These are phyloP conservation scores for Collybiopsis luxurians DNA, from an alignment of 768 basidiomycete species.

Conservation along the genomic window DNA sequence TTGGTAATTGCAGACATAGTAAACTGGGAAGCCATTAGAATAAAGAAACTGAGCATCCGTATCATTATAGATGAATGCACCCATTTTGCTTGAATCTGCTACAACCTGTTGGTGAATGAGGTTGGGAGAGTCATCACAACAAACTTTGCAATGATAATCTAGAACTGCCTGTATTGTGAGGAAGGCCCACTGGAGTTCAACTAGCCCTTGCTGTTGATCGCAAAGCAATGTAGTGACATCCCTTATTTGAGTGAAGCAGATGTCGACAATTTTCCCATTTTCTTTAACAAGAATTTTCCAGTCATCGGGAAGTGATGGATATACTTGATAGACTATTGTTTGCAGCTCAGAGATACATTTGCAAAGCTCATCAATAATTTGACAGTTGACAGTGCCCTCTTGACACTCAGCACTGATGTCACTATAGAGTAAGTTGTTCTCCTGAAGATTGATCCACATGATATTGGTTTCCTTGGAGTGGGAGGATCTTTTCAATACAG, in stretches of 20 bases:
- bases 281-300: not conserved
- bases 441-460: not conserved
- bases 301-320: not conserved
- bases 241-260: not conserved
- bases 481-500: not conserved
- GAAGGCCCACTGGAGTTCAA: not conserved
- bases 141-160: not conserved
- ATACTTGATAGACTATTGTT: not conserved
- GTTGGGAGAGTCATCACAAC: not conserved
- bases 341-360: not conserved
- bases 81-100: not conserved
- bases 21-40: not conserved
- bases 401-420: not conserved
- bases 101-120: no score
- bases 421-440: not conserved
- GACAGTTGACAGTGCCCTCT: not conserved
- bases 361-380: not conserved
- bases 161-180: not conserved
- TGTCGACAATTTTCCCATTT: not conserved
- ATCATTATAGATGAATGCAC: not conserved
- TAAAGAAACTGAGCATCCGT: not conserved
- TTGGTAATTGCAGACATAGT: not conserved
- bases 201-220: not conserved
- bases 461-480: not conserved
- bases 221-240: not conserved